phyloP scores from a whole-genome alignment of 768 basidiomycete species.

The Psilocybe sp. region DNA sequence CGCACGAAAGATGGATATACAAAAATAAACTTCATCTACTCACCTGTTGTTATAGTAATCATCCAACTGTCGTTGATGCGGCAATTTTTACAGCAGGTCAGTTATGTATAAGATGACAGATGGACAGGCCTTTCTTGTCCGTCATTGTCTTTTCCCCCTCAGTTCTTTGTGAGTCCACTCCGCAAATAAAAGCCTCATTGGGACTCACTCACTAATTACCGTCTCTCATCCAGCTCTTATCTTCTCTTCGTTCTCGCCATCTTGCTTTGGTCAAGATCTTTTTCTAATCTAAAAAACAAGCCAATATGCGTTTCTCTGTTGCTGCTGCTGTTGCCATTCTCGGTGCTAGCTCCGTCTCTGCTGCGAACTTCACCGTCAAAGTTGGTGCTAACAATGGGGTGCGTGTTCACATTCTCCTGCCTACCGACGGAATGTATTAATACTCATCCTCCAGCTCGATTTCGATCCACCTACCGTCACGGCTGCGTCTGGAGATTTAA shows the following conservation, averaged over 20 bases:
- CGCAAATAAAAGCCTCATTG: background rate
- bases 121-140: background rate
- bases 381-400: constrained; percentile 41
- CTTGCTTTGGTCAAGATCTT: constrained; percentile 8
- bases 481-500: constrained; percentile 41
- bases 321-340: constrained; percentile 39
- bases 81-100: too few relatives aligned
- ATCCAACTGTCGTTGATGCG: too few relatives aligned
- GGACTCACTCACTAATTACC: constrained; percentile 1
- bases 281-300: constrained; percentile 11
- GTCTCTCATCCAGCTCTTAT: constrained; percentile 28
- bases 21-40: too few relatives aligned
- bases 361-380: constrained; percentile 31
- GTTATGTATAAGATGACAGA: too few relatives aligned
- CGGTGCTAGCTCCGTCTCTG: constrained; percentile 35
- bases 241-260: constrained; percentile 16
- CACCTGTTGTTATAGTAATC: too few relatives aligned
- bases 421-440: background rate
- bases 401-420: constrained; percentile 4
- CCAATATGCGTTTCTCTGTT: constrained; percentile 50
- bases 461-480: constrained; percentile 39
- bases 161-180: background rate
- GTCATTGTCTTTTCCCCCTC: constrained; percentile 2
- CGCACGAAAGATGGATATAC: too few relatives aligned
- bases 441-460: constrained; percentile 22